phyloP scores from a whole-genome alignment of 2,329 filamentous ascomycete species.

The Stemphylium beticola region DNA sequence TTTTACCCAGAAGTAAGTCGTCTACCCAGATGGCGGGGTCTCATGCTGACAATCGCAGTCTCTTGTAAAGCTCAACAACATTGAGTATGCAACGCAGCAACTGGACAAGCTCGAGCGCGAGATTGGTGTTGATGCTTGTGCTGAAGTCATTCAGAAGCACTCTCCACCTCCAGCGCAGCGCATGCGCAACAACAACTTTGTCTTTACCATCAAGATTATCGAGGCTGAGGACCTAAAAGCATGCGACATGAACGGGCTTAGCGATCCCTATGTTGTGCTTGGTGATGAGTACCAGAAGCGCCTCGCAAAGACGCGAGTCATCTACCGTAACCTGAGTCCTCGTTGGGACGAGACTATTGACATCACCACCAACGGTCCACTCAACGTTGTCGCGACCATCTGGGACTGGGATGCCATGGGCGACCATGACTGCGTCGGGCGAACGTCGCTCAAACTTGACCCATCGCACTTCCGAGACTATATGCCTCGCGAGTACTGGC shows the following conservation, averaged over 20 bases:
- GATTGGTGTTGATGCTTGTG: constrained; percentile 91
- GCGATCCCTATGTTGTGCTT: constrained; percentile 95
- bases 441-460: constrained; percentile 97
- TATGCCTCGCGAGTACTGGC: constrained; percentile 94
- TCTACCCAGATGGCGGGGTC: background rate
- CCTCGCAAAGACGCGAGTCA: constrained; percentile 89
- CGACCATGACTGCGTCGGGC: constrained; percentile 95
- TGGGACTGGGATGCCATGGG: constrained; percentile 99
- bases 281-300: constrained; percentile 98
- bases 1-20: constrained; percentile 84
- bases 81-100: constrained; percentile 92
- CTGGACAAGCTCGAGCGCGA: constrained; percentile 87
- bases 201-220: constrained; percentile 98
- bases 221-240: constrained; percentile 97
- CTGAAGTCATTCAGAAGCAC: constrained; percentile 76
- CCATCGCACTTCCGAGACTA: constrained; percentile 97
- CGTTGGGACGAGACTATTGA: constrained; percentile 98
- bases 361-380: constrained; percentile 86
- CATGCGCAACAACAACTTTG: constrained; percentile 81
- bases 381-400: constrained; percentile 95
- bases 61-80: constrained; percentile 96
- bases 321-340: constrained; percentile 88
- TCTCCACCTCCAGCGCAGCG: constrained; percentile 74
- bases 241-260: constrained; percentile 93
- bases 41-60: constrained; percentile 62